Evolutionary conservation across 2,329 filamentous ascomycete species (phyloP).

Genomic region (Phyllosticta capitalensis): DNA sequence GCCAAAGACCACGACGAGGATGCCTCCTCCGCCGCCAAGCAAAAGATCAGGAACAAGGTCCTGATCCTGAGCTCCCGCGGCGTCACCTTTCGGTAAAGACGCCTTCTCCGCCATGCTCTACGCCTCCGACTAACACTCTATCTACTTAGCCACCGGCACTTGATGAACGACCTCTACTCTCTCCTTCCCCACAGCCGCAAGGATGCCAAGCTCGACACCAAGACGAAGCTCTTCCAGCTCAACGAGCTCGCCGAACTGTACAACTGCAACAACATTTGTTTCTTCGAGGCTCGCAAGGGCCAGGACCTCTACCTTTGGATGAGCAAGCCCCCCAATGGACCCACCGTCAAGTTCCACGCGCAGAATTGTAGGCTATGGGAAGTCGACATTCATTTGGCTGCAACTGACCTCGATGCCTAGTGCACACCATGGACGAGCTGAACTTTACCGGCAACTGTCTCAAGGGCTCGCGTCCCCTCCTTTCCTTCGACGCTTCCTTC

Average conservation of each 20-base stretch:
- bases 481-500: slow-evolving; percentile 86
- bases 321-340: slow-evolving; percentile 78
- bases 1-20: slow-evolving; percentile 26
- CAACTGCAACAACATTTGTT: slow-evolving; percentile 90
- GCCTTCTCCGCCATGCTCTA: slow-evolving; percentile 14
- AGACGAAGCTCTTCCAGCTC: slow-evolving; percentile 60
- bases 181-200: slow-evolving; percentile 88
- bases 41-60: slow-evolving; percentile 50
- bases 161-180: slow-evolving; percentile 78
- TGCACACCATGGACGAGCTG: slow-evolving; percentile 94
- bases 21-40: slow-evolving; percentile 20
- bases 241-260: slow-evolving; percentile 54
- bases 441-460: slow-evolving; percentile 96
- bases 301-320: slow-evolving; percentile 94
- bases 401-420: slow-evolving; percentile 21
- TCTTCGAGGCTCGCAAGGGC: slow-evolving; percentile 90
- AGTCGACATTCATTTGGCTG: background rate
- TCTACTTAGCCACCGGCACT: slow-evolving; percentile 69
- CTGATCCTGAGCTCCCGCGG: slow-evolving; percentile 87
- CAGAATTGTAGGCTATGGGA: slow-evolving; percentile 52
- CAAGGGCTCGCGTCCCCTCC: slow-evolving; percentile 81
- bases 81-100: slow-evolving; percentile 66
- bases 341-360: slow-evolving; percentile 65
- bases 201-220: slow-evolving; percentile 94
- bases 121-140: slow-evolving; percentile 7